A percentile compares a stretch with the other conserved stretches of the same genome.
These are phyloP conservation scores for Leccinum obscurum DNA, from an alignment of 768 basidiomycete genomes.

Conservation along the genomic window DNA sequence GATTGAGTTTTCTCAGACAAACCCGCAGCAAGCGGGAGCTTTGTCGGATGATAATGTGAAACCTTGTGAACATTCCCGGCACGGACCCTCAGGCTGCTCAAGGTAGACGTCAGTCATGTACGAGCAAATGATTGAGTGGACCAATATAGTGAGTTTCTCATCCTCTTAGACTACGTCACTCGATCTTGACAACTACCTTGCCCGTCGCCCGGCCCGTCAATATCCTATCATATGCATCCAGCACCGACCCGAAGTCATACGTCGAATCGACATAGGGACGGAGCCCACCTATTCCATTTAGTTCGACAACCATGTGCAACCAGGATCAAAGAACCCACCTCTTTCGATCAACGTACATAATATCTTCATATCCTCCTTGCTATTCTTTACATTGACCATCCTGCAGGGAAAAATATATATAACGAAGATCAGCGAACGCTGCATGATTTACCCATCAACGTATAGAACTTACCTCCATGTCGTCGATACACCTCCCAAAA, in stretches of 20 bases:
- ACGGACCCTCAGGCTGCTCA: no score
- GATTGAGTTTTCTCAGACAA: no score
- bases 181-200: constrained; percentile 62
- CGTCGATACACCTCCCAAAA: no score
- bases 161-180: constrained; percentile 17
- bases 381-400: constrained; percentile 34
- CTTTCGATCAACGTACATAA: constrained; percentile 40
- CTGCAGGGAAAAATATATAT: background rate
- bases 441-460: no score
- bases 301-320: background rate
- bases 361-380: constrained; percentile 36
- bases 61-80: no score
- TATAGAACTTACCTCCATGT: no score
- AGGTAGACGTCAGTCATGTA: no score
- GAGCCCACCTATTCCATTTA: constrained; percentile 41
- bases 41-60: no score
- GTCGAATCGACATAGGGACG: constrained; percentile 61
- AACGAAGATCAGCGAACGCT: background rate
- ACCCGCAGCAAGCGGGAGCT: no score
- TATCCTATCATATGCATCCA: constrained; percentile 62
- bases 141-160: background rate
- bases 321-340: constrained; percentile 33
- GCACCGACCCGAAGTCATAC: constrained; percentile 52
- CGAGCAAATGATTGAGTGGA: no score
- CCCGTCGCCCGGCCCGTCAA: constrained; percentile 59